These are phyloP conservation scores for Trichoderma cornu-damae DNA, from an alignment of 2,329 filamentous ascomycete genomes.

Conservation along the genomic window DNA sequence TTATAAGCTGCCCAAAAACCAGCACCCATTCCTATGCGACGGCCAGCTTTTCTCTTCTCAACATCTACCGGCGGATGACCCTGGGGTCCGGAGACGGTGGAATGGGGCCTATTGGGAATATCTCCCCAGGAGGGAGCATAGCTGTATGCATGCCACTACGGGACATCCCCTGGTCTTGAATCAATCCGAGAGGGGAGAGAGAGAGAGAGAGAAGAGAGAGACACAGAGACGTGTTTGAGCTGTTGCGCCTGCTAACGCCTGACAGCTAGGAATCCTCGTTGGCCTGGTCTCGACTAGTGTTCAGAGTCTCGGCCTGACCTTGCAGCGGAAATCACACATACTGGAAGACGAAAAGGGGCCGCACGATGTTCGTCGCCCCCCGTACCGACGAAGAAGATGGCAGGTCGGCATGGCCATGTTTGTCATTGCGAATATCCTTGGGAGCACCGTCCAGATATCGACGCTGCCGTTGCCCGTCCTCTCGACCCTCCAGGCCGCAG, in stretches of 20 bases:
- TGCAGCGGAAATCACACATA: conserved; percentile 97
- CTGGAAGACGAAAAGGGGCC: conserved; percentile 89
- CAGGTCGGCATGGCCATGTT: conserved; percentile 98
- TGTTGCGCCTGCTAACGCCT: conserved; percentile 24
- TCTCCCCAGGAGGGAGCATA: conserved; percentile 73
- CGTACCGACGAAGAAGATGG: conserved; percentile 88
- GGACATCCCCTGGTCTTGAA: not conserved
- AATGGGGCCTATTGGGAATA: conserved; percentile 69
- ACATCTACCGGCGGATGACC: conserved; percentile 42
- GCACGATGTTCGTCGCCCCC: conserved; percentile 73
- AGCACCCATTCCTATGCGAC: conserved; percentile 25
- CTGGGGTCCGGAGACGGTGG: conserved; percentile 37
- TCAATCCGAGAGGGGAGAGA: not conserved
- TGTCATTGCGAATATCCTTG: conserved; percentile 86
- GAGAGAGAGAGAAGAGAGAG: not conserved
- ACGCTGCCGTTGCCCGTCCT: conserved; percentile 90
- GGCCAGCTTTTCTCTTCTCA: conserved; percentile 17
- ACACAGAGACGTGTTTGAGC: not conserved
- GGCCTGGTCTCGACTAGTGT: conserved; percentile 90
- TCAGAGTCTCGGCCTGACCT: conserved; percentile 88
- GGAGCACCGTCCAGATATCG: conserved; percentile 95
- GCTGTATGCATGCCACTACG: conserved; percentile 51
- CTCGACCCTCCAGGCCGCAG: conserved; percentile 90
- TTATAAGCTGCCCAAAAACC: not conserved
- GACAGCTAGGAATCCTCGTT: conserved; percentile 83